Conservation (phyloP, 108 stramenopile genomes). For the Skeletonema potamos region DNA sequence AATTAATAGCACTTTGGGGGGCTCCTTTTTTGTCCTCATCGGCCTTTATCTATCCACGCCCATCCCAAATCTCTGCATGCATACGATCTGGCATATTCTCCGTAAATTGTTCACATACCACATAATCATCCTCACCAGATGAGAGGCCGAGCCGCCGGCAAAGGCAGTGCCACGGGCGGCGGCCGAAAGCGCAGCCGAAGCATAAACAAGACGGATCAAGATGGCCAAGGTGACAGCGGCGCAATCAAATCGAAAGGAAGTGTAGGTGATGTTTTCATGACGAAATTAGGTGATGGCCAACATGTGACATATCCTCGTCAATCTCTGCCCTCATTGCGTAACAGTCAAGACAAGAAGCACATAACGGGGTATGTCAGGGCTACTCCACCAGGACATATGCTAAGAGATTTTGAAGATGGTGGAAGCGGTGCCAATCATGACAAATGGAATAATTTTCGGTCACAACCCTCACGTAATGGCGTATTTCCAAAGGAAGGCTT, state of each 20-base stretch:
- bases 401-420: neutral
- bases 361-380: slow-evolving; percentile 33
- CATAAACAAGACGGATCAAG: neutral
- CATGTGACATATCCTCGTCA: slow-evolving; percentile 26
- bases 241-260: neutral
- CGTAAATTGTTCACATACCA: no score
- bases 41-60: no score
- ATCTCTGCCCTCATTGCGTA: slow-evolving; percentile 6
- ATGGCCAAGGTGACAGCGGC: neutral
- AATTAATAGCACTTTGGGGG: no score
- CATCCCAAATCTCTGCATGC: no score
- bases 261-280: neutral
- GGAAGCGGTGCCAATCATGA: neutral
- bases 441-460: slow-evolving; percentile 19
- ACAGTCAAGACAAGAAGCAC: neutral
- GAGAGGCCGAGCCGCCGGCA: neutral
- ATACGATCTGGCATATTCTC: no score
- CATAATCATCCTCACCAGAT: neutral
- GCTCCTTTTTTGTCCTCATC: no score
- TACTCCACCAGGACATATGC: slow-evolving; percentile 34
- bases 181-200: slow-evolving; percentile 1
- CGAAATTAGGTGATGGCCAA: slow-evolving; percentile 1
- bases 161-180: neutral
- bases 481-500: slow-evolving; percentile 66
- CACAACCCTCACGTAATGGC: slow-evolving; percentile 7